Conservation (phyloP, 1,139 yeast genomes). For the Protomyces inouyei region DNA sequence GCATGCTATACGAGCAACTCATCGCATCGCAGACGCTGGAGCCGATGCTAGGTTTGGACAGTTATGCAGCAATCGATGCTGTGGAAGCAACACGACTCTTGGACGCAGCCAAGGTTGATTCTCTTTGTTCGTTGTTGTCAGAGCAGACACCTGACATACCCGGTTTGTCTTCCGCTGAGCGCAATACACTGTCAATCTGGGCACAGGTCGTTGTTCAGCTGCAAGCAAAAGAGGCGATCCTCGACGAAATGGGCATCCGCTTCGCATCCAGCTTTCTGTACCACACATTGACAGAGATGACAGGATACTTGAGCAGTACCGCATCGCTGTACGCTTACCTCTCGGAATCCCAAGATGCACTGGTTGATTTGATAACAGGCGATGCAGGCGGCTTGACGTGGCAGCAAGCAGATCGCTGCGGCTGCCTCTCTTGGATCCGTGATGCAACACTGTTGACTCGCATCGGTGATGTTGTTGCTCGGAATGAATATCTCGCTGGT, state of each 20-base stretch:
- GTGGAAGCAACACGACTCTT: not conserved
- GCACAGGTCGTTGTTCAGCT: not conserved
- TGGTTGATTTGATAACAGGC: conserved; percentile 53
- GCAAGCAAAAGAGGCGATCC: not conserved
- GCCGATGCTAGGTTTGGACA: not conserved
- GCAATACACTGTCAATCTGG: not conserved
- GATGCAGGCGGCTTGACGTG: conserved; percentile 50
- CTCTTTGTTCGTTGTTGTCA: not conserved
- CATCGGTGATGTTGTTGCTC: conserved; percentile 49
- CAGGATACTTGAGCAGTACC: not conserved
- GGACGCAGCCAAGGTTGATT: conserved; percentile 1
- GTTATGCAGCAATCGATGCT: not conserved
- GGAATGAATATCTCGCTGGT: conserved; percentile 47
- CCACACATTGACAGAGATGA: not conserved
- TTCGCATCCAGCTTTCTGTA: not conserved
- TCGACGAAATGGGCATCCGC: conserved; percentile 13
- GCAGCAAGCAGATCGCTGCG: conserved; percentile 57
- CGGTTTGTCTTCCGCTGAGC: not conserved
- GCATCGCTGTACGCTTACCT: conserved; percentile 78
- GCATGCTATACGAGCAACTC: not conserved
- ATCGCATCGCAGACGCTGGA: not conserved
- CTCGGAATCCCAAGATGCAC: conserved; percentile 52
- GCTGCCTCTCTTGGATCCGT: conserved; percentile 70
- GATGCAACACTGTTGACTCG: conserved; percentile 46
- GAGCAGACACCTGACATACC: not conserved